Conservation (phyloP, 257 asterid species). For the Petunia axillaris region DNA sequence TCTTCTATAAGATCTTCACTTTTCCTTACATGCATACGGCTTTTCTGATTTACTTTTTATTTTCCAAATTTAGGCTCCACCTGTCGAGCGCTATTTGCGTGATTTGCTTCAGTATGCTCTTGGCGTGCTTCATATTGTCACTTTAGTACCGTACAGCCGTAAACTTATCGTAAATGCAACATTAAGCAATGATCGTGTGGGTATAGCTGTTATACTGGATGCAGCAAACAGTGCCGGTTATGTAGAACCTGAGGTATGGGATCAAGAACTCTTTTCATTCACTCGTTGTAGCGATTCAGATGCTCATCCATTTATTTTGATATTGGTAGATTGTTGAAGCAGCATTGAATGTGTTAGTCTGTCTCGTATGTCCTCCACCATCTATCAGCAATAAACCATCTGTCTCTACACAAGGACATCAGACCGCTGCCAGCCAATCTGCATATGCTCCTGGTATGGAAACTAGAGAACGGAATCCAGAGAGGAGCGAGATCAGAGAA, state of each 20-base stretch:
- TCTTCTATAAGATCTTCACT: constrained; percentile 22
- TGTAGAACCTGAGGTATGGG: constrained; percentile 92
- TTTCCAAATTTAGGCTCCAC: constrained; percentile 75
- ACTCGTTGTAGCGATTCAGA: neutral
- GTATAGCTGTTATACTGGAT: constrained; percentile 93
- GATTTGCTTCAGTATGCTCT: constrained; percentile 95
- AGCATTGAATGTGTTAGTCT: constrained; percentile 80
- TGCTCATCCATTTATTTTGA: constrained; percentile 7
- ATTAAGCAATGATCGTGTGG: constrained; percentile 90
- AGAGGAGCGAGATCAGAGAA: constrained; percentile 59
- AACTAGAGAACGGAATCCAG: constrained; percentile 60
- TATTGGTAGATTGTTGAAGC: constrained; percentile 87
- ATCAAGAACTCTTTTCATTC: constrained; percentile 1
- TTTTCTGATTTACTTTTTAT: constrained; percentile 22
- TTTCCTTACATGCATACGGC: neutral
- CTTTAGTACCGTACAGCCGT: constrained; percentile 86
- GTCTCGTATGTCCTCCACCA: constrained; percentile 99
- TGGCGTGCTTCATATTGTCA: constrained; percentile 86
- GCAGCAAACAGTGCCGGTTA: constrained; percentile 94
- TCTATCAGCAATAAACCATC: constrained; percentile 93
- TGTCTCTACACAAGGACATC: constrained; percentile 68
- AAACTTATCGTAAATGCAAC: constrained; percentile 82
- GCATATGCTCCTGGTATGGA: constrained; percentile 61
- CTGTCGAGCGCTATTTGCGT: constrained; percentile 95
- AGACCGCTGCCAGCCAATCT: constrained; percentile 52